Evolutionary conservation across 2,329 filamentous ascomycete genomes (phyloP).

Genomic region (Fusarium penzigii): DNA sequence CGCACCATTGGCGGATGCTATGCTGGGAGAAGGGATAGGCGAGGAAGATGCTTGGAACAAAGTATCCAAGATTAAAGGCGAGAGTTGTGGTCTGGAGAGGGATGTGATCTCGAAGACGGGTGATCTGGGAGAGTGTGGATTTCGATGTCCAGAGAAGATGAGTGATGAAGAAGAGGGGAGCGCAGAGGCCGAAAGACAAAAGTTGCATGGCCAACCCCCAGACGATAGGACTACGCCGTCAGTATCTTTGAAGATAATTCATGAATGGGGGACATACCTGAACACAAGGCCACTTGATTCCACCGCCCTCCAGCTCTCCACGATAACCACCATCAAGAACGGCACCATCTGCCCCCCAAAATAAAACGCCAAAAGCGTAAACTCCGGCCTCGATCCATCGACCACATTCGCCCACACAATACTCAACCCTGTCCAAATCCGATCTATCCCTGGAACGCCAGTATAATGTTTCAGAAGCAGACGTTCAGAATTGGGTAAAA

Average conservation of each 20-base stretch:
- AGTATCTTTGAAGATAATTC: background rate
- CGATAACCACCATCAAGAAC: conserved; percentile 20
- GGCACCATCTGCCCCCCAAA: conserved; percentile 24
- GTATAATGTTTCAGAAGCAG: conserved; percentile 20
- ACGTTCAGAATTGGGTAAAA: conserved; percentile 22
- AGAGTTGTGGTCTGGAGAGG: conserved; percentile 20
- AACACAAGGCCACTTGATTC: conserved; percentile 14
- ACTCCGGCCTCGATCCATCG: conserved; percentile 23
- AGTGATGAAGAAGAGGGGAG: conserved; percentile 22
- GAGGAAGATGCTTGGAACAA: conserved; percentile 18
- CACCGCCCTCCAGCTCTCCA: conserved; percentile 20
- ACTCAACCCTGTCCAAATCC: conserved; percentile 17
- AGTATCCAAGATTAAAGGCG: conserved; percentile 23
- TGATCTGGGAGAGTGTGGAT: conserved; percentile 3
- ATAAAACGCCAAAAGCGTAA: conserved; percentile 22
- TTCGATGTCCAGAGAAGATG: conserved; percentile 22
- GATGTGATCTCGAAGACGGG: conserved; percentile 20
- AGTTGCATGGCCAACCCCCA: conserved; percentile 25
- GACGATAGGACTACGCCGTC: conserved; percentile 17
- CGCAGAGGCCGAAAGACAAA: conserved; percentile 24
- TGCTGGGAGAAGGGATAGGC: conserved; percentile 20
- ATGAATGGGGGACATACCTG: conserved; percentile 16
- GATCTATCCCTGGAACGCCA: conserved; percentile 18
- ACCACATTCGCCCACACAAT: conserved; percentile 24
- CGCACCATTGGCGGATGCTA: conserved; percentile 22